A percentile compares a stretch with the other conserved stretches of the same genome.
These are phyloP conservation scores for Wolfiporia cocos DNA, from an alignment of 1,284 basidiomycete genomes.

Conservation along the genomic window DNA sequence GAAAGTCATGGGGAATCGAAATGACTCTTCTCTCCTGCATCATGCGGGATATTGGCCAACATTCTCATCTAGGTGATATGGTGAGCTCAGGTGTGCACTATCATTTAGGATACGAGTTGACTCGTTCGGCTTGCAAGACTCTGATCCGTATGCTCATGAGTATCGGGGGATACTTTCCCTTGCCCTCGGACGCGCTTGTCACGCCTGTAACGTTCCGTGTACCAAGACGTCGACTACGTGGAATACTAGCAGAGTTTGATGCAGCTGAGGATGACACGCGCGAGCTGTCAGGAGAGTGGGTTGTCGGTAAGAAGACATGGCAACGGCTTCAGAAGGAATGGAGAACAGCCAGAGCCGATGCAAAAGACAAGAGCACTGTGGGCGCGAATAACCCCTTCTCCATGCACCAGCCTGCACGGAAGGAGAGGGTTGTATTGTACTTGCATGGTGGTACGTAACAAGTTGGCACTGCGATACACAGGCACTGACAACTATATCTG, in stretches of 20 bases:
- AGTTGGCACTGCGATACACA: not conserved
- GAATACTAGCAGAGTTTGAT: slow-evolving; percentile 75
- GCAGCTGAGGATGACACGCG: slow-evolving; percentile 67
- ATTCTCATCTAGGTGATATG: slow-evolving; percentile 85
- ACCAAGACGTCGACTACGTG: slow-evolving; percentile 63
- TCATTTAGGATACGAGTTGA: not conserved
- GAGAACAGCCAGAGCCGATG: slow-evolving; percentile 32
- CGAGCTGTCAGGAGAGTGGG: slow-evolving; percentile 93
- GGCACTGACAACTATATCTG: not conserved
- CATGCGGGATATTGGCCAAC: slow-evolving; percentile 81
- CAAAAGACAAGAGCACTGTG: slow-evolving; percentile 13
- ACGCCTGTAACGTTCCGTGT: slow-evolving; percentile 94
- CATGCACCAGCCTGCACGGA: slow-evolving; percentile 29
- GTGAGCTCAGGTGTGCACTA: slow-evolving; percentile 40
- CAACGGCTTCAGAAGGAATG: slow-evolving; percentile 83
- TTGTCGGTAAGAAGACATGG: slow-evolving; percentile 91
- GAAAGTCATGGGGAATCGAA: slow-evolving; percentile 84
- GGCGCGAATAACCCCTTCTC: slow-evolving; percentile 5
- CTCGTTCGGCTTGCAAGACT: slow-evolving; percentile 31
- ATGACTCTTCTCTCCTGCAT: slow-evolving; percentile 82
- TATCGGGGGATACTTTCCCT: slow-evolving; percentile 77
- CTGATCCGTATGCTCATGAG: slow-evolving; percentile 80
- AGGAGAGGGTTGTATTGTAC: slow-evolving; percentile 86
- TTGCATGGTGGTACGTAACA: slow-evolving; percentile 85
- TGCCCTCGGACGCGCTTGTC: slow-evolving; percentile 91